phyloP scores from a whole-genome alignment of 2,329 filamentous ascomycete genomes.

The Colletotrichum sp. region DNA sequence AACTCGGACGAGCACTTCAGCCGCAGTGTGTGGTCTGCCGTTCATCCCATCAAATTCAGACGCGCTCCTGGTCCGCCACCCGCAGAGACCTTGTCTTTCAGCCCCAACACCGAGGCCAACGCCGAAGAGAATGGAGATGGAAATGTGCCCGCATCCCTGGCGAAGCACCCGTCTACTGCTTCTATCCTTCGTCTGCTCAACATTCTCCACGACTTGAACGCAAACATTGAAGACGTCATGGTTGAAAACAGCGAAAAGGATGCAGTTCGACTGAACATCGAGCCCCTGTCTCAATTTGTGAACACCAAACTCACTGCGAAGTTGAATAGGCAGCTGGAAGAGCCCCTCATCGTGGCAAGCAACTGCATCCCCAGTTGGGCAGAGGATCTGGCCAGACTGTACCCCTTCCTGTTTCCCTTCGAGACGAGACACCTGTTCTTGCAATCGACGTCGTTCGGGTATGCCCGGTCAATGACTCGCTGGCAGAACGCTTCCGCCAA shows the following conservation, averaged over 20 bases:
- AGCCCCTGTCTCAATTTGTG: slow-evolving; percentile 92
- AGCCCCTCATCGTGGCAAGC: slow-evolving; percentile 95
- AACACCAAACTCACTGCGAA: slow-evolving; percentile 99
- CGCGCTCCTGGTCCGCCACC: slow-evolving; percentile 84
- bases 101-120: slow-evolving; percentile 50
- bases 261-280: slow-evolving; percentile 72
- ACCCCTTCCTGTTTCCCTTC: slow-evolving; percentile 97
- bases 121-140: slow-evolving; percentile 60
- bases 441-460: slow-evolving; percentile 97
- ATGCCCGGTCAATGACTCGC: slow-evolving; percentile 94
- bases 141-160: slow-evolving; percentile 75
- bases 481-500: slow-evolving; percentile 92
- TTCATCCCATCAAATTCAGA: slow-evolving; percentile 92
- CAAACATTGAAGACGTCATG: slow-evolving; percentile 90
- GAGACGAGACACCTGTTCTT: slow-evolving; percentile 96
- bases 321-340: slow-evolving; percentile 94
- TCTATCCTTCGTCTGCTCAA: slow-evolving; percentile 88
- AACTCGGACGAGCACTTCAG: slow-evolving; percentile 67
- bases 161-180: slow-evolving; percentile 82
- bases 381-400: slow-evolving; percentile 90
- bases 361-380: slow-evolving; percentile 96
- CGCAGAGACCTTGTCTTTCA: slow-evolving; percentile 70
- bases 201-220: slow-evolving; percentile 90
- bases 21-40: slow-evolving; percentile 86
- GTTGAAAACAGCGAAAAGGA: slow-evolving; percentile 71